Conservation (phyloP, 331 rosid genomes). For the Quercus tomentella region DNA sequence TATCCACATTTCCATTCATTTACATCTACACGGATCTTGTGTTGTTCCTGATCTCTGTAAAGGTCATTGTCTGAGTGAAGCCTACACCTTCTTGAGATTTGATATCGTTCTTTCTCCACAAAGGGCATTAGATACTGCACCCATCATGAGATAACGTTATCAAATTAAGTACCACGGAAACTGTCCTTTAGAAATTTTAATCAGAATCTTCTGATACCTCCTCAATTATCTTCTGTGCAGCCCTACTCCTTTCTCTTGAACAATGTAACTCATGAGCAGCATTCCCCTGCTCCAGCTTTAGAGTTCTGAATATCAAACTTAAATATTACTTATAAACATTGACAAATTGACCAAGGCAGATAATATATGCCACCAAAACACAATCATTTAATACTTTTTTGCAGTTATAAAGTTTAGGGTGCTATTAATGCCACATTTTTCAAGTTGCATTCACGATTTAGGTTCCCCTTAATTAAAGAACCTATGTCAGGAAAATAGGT, state of each 20-base stretch:
- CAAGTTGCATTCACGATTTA: neutral
- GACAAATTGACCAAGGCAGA: slow-evolving; percentile 13
- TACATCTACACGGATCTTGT: slow-evolving; percentile 37
- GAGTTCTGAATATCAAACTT: slow-evolving; percentile 27
- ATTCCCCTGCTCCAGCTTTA: slow-evolving; percentile 25
- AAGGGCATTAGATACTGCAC: slow-evolving; percentile 50
- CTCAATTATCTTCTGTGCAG: slow-evolving; percentile 50
- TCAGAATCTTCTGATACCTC: slow-evolving; percentile 30
- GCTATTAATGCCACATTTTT: neutral
- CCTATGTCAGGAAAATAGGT: neutral
- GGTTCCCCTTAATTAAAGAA: neutral
- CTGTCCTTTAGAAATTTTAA: slow-evolving; percentile 5
- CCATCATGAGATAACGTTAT: slow-evolving; percentile 13
- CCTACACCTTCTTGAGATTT: slow-evolving; percentile 40
- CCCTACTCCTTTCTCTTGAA: slow-evolving; percentile 58
- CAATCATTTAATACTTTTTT: neutral
- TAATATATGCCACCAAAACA: slow-evolving; percentile 2
- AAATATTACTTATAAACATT: slow-evolving; percentile 26
- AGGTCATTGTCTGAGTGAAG: slow-evolving; percentile 50
- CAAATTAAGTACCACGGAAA: neutral
- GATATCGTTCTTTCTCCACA: slow-evolving; percentile 44
- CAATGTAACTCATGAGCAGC: slow-evolving; percentile 43
- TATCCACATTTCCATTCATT: slow-evolving; percentile 53
- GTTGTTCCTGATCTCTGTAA: slow-evolving; percentile 54
- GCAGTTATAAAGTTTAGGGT: neutral